Evolutionary conservation across 1,139 yeast species (phyloP).

Genomic region (Geotrichum siamense): DNA sequence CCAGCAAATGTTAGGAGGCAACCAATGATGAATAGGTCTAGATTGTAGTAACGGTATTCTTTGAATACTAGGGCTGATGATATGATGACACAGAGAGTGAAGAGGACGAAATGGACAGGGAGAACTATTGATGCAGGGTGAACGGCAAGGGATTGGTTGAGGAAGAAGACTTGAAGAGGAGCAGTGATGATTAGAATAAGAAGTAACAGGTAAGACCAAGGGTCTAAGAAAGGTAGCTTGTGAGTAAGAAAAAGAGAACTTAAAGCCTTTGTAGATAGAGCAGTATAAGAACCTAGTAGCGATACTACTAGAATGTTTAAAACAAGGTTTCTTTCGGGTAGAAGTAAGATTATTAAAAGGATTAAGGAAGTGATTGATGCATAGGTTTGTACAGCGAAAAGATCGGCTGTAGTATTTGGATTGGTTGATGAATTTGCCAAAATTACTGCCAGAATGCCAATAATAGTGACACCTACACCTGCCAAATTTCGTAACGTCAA

Average conservation of each 20-base stretch:
- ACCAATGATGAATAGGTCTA: constrained; percentile 32
- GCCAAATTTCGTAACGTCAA: constrained; percentile 32
- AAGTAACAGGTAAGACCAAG: constrained; percentile 31
- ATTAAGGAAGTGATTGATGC: constrained; percentile 23
- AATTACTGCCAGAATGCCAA: constrained; percentile 39
- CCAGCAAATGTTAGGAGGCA: constrained; percentile 38
- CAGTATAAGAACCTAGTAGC: constrained; percentile 41
- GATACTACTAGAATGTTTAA: constrained; percentile 37
- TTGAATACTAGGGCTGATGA: constrained; percentile 40
- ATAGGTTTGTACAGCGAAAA: constrained; percentile 27
- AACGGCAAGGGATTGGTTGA: constrained; percentile 36
- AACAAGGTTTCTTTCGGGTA: constrained; percentile 16
- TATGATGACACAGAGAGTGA: constrained; percentile 38
- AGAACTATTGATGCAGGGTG: constrained; percentile 42
- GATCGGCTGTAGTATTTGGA: constrained; percentile 6
- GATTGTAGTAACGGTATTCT: constrained; percentile 34
- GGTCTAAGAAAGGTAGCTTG: constrained; percentile 28
- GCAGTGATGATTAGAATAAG: constrained; percentile 35
- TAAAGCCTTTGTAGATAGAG: constrained; percentile 39
- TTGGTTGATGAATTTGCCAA: constrained; percentile 24
- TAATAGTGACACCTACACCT: constrained; percentile 38
- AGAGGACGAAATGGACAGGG: constrained; percentile 43
- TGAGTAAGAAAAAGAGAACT: constrained; percentile 34
- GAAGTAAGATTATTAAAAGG: constrained; percentile 18
- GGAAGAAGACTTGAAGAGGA: constrained; percentile 35